Base-by-base conservation (phyloP, 257 asterid genomes). In the Craterostigma plantagineum region DNA sequence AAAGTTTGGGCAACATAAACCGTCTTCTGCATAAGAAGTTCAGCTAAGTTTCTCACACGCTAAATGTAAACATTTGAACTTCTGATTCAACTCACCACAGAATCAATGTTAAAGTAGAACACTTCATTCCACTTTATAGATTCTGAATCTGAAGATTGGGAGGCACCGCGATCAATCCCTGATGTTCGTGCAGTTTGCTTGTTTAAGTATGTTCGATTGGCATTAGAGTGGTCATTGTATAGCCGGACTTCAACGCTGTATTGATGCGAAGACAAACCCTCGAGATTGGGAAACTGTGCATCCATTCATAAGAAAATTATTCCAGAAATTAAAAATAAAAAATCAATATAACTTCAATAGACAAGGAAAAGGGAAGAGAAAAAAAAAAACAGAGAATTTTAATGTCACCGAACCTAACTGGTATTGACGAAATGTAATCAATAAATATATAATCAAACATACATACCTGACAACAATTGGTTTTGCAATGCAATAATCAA, bases 121-220 rank as follows among this genome's bases (percentile, higher is more conserved):
- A 72, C 78, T 70, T 90, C 98, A 56, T 83, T 73, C 95, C 95
- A 90, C 66, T 69, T 67, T 69, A 90, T 75, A 33, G 49, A 50
- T 64, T 69, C 76, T 45, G 64, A 33, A 16, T 70, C 75, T 50
- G 79, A 58, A 64, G 75, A 58, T 50, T 46, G 64, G 38, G 76
- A 66, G 51, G 46, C 66, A 57, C 55, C 62, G 40, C 83, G 45
- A 38, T 56, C 63, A 56, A 51, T 45, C 45, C 92, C 98, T 52
- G 79, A 54, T 14, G 98, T 90, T 33, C 93, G 92, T 18, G 79
- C 92, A 53, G 68, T 66, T 57, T 82, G 93, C 60, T 70, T 67
- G 43, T 60, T 60, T 36, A 68, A 57, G 54, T 50, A 45, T 41
- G 78, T 54, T 57, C 54, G 72, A 40, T 58, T 57, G 34, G 69